Conservation (phyloP, 176 grass and related monocot species). For the Zea mays region DNA sequence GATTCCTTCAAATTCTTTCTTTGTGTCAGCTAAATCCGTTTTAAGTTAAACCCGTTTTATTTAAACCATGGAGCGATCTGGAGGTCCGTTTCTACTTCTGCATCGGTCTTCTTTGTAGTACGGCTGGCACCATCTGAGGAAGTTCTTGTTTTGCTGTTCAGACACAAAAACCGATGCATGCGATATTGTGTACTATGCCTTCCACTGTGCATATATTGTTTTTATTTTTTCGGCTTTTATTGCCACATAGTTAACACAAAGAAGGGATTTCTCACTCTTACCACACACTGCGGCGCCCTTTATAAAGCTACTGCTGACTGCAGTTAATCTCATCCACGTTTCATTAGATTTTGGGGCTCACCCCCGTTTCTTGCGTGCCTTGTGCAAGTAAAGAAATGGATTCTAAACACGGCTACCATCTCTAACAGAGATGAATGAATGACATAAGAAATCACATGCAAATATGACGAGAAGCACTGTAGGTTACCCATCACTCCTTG, state of each 20-base stretch:
- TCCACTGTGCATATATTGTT: background rate
- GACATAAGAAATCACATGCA: too few relatives aligned
- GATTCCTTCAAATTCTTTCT: background rate
- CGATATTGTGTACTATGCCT: conserved; percentile 45
- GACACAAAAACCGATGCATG: conserved; percentile 39
- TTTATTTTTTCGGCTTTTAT: background rate
- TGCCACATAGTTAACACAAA: background rate
- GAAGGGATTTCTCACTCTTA: background rate
- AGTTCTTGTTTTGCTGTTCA: background rate
- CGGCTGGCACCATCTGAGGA: background rate
- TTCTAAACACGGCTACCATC: too few relatives aligned
- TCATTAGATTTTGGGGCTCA: background rate
- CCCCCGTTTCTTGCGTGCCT: background rate
- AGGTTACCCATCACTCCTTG: too few relatives aligned
- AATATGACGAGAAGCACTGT: too few relatives aligned
- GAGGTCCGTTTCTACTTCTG: background rate
- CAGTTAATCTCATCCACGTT: too few relatives aligned
- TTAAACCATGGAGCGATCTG: background rate
- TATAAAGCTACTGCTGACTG: background rate
- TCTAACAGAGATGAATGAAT: too few relatives aligned
- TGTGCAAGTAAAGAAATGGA: too few relatives aligned
- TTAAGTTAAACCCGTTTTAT: too few relatives aligned
- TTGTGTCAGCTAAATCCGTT: background rate
- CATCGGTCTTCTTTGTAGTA: background rate
- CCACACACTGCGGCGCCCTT: background rate